Conservation (phyloP, 2,329 filamentous ascomycete genomes). For the Aspergillus hortae region DNA sequence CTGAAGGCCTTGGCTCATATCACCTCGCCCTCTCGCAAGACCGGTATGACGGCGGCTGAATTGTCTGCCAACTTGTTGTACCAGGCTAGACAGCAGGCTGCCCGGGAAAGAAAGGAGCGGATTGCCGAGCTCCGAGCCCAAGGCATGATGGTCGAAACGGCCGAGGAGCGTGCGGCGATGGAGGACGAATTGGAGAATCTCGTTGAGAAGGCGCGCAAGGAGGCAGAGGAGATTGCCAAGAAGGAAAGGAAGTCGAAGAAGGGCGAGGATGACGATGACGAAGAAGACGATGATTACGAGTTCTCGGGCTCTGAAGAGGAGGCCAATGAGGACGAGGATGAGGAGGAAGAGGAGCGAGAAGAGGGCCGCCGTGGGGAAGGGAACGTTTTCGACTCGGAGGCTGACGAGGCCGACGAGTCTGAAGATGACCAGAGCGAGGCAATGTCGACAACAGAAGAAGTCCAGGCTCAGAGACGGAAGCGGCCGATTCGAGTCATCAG, state of each 20-base stretch:
- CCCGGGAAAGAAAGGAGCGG: conserved; percentile 69
- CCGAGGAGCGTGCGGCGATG: conserved; percentile 80
- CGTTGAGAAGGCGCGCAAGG: conserved; percentile 75
- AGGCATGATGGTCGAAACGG: conserved; percentile 76
- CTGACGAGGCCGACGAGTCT: conserved; percentile 46
- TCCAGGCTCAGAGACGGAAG: conserved; percentile 47
- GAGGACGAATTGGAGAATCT: conserved; percentile 83
- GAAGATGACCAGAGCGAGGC: conserved; percentile 22
- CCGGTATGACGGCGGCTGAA: conserved; percentile 65
- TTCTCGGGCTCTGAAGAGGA: conserved; percentile 46
- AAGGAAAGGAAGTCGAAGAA: conserved; percentile 71
- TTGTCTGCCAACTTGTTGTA: conserved; percentile 66
- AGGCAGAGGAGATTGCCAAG: conserved; percentile 74
- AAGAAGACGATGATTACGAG: conserved; percentile 33
- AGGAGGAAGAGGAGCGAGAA: conserved; percentile 25
- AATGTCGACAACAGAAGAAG: conserved; percentile 40
- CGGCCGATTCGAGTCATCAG: conserved; percentile 57
- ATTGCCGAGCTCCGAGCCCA: conserved; percentile 73
- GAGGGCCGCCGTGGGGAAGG: conserved; percentile 18
- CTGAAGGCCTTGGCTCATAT: conserved; percentile 74
- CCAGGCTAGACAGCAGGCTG: conserved; percentile 76
- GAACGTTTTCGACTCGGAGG: conserved; percentile 25
- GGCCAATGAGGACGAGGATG: conserved; percentile 30
- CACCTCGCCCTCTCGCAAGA: conserved; percentile 52
- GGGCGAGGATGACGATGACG: conserved; percentile 38